Conservation (phyloP, 495 filamentous ascomycete species). For the Cladorrhinum samala region DNA sequence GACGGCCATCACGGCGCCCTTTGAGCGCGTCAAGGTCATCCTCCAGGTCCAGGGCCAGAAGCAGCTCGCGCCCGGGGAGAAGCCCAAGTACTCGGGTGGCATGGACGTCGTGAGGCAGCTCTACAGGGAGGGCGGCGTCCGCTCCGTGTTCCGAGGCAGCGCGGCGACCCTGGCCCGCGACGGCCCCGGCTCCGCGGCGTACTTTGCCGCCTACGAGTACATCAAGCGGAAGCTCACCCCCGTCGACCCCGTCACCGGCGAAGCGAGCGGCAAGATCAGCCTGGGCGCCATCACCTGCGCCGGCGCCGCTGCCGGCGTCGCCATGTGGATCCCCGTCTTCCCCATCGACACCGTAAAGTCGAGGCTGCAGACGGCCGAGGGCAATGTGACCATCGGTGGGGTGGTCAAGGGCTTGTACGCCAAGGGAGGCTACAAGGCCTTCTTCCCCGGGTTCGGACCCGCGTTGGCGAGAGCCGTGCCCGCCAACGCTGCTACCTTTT, state of each 20-base stretch:
- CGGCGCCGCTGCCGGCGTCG: slow-evolving; percentile 84
- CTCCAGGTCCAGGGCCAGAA: slow-evolving; percentile 97
- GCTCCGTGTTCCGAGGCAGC: slow-evolving; percentile 84
- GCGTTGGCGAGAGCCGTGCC: slow-evolving; percentile 90
- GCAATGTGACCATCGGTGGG: slow-evolving; percentile 74
- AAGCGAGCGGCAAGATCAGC: slow-evolving; percentile 65
- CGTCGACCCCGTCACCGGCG: slow-evolving; percentile 66
- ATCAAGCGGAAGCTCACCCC: slow-evolving; percentile 87
- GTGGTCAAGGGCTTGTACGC: slow-evolving; percentile 72
- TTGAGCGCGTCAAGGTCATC: slow-evolving; percentile 97
- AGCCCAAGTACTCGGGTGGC: slow-evolving; percentile 86
- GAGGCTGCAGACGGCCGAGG: slow-evolving; percentile 84
- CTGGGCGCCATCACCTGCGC: slow-evolving; percentile 77
- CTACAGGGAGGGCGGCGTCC: slow-evolving; percentile 83
- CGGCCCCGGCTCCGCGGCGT: slow-evolving; percentile 85
- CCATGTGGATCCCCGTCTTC: slow-evolving; percentile 99
- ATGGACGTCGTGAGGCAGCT: slow-evolving; percentile 92
- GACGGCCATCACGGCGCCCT: slow-evolving; percentile 95
- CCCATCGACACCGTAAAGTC: slow-evolving; percentile 96
- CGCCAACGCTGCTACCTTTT: slow-evolving; percentile 72
- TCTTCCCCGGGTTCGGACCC: slow-evolving; percentile 95
- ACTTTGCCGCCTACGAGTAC: slow-evolving; percentile 95
- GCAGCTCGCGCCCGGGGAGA: slow-evolving; percentile 74
- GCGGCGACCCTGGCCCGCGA: slow-evolving; percentile 90
- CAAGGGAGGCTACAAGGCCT: slow-evolving; percentile 79